Percentiles rank a stretch among this genome's conserved stretches.
Conservation (phyloP, 305 asterid genomes). For the Striga hermonthica region DNA sequence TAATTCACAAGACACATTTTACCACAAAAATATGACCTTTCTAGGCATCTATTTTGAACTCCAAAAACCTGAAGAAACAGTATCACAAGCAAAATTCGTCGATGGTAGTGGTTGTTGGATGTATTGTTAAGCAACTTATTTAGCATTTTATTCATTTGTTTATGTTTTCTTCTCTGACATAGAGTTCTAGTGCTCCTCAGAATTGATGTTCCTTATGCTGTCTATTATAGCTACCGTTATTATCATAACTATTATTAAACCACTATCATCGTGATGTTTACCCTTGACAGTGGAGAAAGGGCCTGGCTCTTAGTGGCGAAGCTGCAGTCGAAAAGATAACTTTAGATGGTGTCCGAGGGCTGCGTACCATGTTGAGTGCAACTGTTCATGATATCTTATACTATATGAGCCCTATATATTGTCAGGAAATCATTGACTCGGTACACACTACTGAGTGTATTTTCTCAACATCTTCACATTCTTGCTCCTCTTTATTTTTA, state of each 20-base stretch:
- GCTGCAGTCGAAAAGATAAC: constrained; percentile 85
- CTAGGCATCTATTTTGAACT: too few relatives aligned
- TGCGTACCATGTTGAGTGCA: constrained; percentile 87
- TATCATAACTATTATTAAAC: not conserved
- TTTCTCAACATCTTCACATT: constrained; percentile 21
- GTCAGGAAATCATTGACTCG: constrained; percentile 96
- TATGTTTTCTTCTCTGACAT: too few relatives aligned
- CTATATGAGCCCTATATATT: constrained; percentile 98
- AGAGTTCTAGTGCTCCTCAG: not conserved
- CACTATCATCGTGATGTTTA: not conserved
- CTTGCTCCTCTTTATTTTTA: not conserved
- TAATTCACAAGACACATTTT: too few relatives aligned
- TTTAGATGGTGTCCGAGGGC: constrained; percentile 89
- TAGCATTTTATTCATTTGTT: too few relatives aligned
- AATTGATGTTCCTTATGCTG: not conserved
- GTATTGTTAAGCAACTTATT: too few relatives aligned
- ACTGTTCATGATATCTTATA: constrained; percentile 97
- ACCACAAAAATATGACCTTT: too few relatives aligned
- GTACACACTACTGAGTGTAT: constrained; percentile 40
- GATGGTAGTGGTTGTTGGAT: too few relatives aligned
- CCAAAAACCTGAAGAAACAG: too few relatives aligned
- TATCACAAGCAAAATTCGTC: too few relatives aligned
- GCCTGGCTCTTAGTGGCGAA: constrained; percentile 86
- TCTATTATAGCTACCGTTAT: not conserved
- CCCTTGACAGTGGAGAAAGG: constrained; percentile 85